Percentiles rank a stretch among this genome's conserved stretches.
Evolutionary conservation across 208 protist species (phyloP).

Genomic region (Entamoeba nuttalli): DNA sequence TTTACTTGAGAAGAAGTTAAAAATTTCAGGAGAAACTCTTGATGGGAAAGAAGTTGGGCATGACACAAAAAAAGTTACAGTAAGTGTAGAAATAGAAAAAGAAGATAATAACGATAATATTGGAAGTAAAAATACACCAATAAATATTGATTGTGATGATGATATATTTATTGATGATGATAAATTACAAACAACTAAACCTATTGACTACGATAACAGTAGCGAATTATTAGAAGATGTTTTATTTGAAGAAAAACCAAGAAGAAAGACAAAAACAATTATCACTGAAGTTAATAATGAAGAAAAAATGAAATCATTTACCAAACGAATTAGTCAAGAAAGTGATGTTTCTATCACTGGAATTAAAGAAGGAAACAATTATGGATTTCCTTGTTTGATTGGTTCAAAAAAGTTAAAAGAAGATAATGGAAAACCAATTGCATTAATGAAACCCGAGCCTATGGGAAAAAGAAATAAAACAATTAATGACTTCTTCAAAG

Average conservation of each 20-base stretch:
- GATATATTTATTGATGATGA: neutral
- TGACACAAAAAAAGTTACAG: neutral
- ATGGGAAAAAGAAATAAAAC: neutral
- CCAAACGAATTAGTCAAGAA: neutral
- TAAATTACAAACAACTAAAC: neutral
- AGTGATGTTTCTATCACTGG: neutral
- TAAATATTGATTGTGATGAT: neutral
- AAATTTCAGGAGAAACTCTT: neutral
- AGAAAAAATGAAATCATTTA: neutral
- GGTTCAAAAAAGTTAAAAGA: neutral
- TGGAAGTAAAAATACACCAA: no score
- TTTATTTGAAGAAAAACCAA: neutral
- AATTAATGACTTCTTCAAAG: neutral
- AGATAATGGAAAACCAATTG: neutral
- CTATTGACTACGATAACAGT: neutral
- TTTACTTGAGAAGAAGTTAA: neutral
- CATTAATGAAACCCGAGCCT: neutral
- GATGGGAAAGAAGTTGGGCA: conserved; percentile 1
- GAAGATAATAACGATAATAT: neutral
- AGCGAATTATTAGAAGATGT: neutral
- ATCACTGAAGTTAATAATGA: neutral
- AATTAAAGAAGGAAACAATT: neutral
- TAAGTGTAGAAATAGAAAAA: neutral
- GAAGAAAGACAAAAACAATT: neutral
- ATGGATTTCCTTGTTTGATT: neutral